phyloP scores from a whole-genome alignment of 1,139 yeast genomes.

The Suhomyces bribrorum region DNA sequence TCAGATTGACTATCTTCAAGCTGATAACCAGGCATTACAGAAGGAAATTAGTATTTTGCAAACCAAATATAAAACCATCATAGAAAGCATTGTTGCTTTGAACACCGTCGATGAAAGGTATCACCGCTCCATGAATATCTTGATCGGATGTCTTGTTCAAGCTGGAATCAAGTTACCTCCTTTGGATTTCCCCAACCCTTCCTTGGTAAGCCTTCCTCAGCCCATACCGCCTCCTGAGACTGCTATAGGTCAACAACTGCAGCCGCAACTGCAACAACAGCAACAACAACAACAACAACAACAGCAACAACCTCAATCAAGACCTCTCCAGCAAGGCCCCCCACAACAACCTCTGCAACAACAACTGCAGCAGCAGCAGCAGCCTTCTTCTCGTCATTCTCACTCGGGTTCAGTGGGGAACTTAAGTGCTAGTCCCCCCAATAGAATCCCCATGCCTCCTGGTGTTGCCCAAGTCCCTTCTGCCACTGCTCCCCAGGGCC shows the following conservation, averaged over 20 bases:
- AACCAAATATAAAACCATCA: constrained; percentile 62
- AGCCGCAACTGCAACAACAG: constrained; percentile 8
- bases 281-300: constrained; percentile 8
- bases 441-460: constrained; percentile 9
- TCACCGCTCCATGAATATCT: constrained; percentile 49
- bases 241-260: constrained; percentile 11
- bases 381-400: constrained; percentile 7
- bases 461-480: constrained; percentile 2
- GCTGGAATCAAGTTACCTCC: constrained; percentile 71
- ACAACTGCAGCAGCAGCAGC: constrained; percentile 4
- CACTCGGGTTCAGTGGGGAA: constrained; percentile 12
- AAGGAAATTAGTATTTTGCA: constrained; percentile 50
- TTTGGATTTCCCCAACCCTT: constrained; percentile 53
- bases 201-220: constrained; percentile 23
- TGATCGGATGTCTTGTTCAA: constrained; percentile 51
- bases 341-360: neutral
- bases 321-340: neutral
- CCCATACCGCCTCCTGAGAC: constrained; percentile 4
- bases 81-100: constrained; percentile 59
- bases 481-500: constrained; percentile 5
- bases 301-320: neutral
- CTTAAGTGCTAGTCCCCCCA: constrained; percentile 16
- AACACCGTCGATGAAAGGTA: constrained; percentile 59
- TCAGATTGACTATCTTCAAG: constrained; percentile 41
- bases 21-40: constrained; percentile 42